Base-by-base conservation (phyloP, 1,284 basidiomycete species). In the Cutaneotrichosporon arboriforme region DNA sequence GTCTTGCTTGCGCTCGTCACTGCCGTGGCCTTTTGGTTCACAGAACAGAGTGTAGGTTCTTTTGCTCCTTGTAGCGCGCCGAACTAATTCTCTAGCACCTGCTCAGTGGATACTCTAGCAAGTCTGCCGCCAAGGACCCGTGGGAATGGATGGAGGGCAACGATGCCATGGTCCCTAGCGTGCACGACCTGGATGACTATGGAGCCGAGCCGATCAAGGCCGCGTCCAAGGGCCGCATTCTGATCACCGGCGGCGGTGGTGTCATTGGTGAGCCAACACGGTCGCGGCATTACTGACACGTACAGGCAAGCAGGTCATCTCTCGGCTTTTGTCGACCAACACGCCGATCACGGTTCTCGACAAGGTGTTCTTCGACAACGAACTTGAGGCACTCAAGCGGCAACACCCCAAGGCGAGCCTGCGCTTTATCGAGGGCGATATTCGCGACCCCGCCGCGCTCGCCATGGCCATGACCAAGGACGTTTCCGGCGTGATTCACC, bases 401-500 rank as follows among this genome's bases (percentile, higher is more conserved):
- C 54, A 57, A 4, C 23, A 55, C 20, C 55, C 60, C 12, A 13
- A 45, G 3, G 52, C 53, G 4, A 48, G 55, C n/a, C 55, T 68
- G 14, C 26, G 43, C 1, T 52, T 61, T 13, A 46, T 60, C 21
- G 21, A 46, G 8, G 64, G 61, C 23, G 65, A 67, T 52, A 62
- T 69, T n/a, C 48, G 65, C n/a, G 56, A 66, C 41, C 20, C 59
- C 5, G 26, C 18, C 8, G 40, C 45, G 14, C 52, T 67, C 10
- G 10, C 36, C 1, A 4, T 44, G 2, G 55, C 60, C 12, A 47
- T 66, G 44, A 39, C 61, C 2, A 34, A 63, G 38, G 66, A 68
- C 53, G 62, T 66, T 26, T 46, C 41, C 13, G 68, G 68, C 1
- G 58, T 68, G 21, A 61, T 70, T 40, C 57, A 70, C 42, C 63